phyloP scores from a whole-genome alignment of 768 basidiomycete genomes.

The Boletellus ananiceps region DNA sequence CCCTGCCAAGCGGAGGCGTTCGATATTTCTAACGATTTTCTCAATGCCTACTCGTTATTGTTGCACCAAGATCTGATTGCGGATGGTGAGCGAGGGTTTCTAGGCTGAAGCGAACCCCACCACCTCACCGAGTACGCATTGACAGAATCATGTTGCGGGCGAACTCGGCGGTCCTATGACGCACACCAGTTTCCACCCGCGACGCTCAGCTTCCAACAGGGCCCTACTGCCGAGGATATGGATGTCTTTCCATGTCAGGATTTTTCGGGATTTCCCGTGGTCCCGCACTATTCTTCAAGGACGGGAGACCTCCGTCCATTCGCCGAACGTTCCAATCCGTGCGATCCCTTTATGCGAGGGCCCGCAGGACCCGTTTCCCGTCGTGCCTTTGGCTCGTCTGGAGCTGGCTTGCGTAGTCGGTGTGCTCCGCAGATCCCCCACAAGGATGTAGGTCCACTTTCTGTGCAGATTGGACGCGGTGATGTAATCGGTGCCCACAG shows the following conservation, averaged over 20 bases:
- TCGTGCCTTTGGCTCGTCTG: neutral
- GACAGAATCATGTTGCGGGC: neutral
- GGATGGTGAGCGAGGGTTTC: slow-evolving; percentile 5
- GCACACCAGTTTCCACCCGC: neutral
- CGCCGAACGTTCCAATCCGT: neutral
- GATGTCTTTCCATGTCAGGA: neutral
- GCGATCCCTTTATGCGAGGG: neutral
- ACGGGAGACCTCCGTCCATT: neutral
- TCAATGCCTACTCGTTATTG: neutral
- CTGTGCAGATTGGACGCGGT: neutral
- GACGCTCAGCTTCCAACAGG: too few relatives aligned
- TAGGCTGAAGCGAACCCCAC: neutral
- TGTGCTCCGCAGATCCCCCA: neutral
- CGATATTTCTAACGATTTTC: neutral
- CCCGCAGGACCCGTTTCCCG: neutral
- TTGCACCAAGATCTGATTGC: neutral
- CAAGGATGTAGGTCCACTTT: slow-evolving; percentile 2
- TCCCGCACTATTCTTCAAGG: neutral
- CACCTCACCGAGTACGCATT: neutral
- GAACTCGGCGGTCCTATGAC: neutral
- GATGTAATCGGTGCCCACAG: neutral
- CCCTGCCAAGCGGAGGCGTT: neutral
- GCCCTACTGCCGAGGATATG: neutral
- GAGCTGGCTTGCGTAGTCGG: neutral
- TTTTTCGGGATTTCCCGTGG: neutral